These are phyloP conservation scores for Jaminaea rosea DNA, from an alignment of 1,284 basidiomycete species.

Conservation along the genomic window DNA sequence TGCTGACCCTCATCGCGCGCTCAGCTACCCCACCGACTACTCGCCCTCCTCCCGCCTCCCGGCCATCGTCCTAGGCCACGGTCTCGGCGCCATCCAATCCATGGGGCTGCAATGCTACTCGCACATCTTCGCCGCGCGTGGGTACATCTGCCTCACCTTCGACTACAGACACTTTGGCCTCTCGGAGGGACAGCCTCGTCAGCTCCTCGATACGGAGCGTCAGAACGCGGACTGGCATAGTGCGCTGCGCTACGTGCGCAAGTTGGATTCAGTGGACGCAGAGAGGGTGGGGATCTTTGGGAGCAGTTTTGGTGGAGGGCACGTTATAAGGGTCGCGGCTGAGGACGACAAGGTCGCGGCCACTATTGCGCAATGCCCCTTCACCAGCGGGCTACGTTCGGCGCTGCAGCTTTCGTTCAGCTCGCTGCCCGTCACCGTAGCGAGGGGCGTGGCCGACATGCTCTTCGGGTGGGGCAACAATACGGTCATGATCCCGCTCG, in stretches of 20 bases:
- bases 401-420: too few species aligned
- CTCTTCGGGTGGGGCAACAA: conserved; percentile 14
- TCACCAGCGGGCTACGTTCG: too few species aligned
- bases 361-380: conserved; percentile 34
- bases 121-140: conserved; percentile 15
- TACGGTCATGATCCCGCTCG: conserved; percentile 16
- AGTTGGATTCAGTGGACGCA: conserved; percentile 14
- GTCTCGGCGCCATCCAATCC: conserved; percentile 24
- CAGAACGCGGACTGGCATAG: conserved; percentile 32
- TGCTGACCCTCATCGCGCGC: too few species aligned
- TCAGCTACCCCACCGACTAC: conserved; percentile 3
- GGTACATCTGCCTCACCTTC: conserved; percentile 26
- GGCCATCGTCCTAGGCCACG: conserved; percentile 24
- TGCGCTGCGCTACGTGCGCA: conserved; percentile 14
- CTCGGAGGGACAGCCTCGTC: conserved; percentile 19
- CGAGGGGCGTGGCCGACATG: conserved; percentile 14
- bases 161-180: conserved; percentile 31
- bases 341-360: conserved; percentile 20
- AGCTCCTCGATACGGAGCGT: conserved; percentile 18
- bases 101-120: conserved; percentile 27
- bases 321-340: conserved; percentile 27
- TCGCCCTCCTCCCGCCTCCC: conserved; percentile 7
- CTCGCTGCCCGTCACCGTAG: conserved; percentile 10
- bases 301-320: conserved; percentile 32
- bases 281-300: conserved; percentile 29